Evolutionary conservation across 768 basidiomycete genomes (phyloP).

Genomic region (Boletus tomentosulus): DNA sequence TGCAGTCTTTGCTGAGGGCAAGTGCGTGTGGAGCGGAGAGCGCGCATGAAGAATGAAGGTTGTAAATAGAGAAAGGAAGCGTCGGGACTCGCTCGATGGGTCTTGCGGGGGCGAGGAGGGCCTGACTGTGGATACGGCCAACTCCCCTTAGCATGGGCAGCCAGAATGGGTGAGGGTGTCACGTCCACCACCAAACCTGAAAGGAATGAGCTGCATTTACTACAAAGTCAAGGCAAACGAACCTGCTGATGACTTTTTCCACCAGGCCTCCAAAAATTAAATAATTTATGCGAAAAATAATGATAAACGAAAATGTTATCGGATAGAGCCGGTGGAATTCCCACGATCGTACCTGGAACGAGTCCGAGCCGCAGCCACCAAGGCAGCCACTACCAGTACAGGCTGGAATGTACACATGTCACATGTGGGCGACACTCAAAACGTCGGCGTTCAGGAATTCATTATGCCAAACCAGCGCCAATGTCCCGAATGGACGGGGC

Average conservation of each 20-base stretch:
- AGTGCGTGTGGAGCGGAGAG: slow-evolving; percentile 2
- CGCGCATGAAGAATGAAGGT: slow-evolving; percentile 24
- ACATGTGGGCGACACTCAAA: background rate
- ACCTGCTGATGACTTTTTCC: background rate
- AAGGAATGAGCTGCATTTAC: background rate
- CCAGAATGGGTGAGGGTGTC: slow-evolving; percentile 37
- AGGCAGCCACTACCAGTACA: background rate
- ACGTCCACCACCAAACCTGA: slow-evolving; percentile 31
- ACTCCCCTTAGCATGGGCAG: slow-evolving; percentile 75
- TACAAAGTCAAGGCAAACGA: background rate
- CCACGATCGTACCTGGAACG: background rate
- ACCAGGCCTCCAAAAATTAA: background rate
- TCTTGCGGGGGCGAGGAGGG: slow-evolving; percentile 22
- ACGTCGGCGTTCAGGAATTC: background rate
- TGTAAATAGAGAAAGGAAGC: background rate
- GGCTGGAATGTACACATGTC: background rate
- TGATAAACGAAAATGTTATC: background rate
- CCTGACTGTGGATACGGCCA: slow-evolving; percentile 49
- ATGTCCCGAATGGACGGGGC: slow-evolving; percentile 10
- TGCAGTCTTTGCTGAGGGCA: slow-evolving; percentile 8
- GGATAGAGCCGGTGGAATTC: background rate
- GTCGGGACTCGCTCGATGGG: slow-evolving; percentile 14
- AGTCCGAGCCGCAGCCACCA: background rate
- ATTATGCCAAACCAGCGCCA: background rate
- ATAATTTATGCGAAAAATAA: background rate